Percentiles rank a stretch among this genome's conserved stretches.
Evolutionary conservation across 2,329 filamentous ascomycete genomes (phyloP).

Genomic region (Colletotrichum eremochloae): DNA sequence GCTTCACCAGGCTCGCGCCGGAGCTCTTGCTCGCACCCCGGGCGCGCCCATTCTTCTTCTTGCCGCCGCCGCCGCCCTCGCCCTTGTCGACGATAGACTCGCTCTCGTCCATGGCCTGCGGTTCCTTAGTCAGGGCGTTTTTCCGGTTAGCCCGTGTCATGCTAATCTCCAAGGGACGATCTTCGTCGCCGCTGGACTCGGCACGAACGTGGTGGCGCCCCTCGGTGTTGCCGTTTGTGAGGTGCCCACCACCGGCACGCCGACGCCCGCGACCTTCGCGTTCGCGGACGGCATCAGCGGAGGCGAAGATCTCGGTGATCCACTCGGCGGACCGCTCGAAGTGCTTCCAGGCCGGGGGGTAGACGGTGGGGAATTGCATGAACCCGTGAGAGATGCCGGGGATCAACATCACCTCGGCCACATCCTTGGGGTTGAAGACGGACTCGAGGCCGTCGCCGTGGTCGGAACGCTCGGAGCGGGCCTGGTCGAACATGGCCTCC

Average conservation of each 20-base stretch:
- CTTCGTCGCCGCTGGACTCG: slow-evolving; percentile 83
- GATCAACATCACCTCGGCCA: slow-evolving; percentile 85
- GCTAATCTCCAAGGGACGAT: slow-evolving; percentile 84
- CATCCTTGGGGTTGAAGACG: slow-evolving; percentile 78
- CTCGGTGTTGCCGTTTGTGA: slow-evolving; percentile 37
- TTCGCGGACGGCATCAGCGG: slow-evolving; percentile 57
- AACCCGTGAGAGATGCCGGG: slow-evolving; percentile 95
- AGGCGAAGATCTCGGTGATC: slow-evolving; percentile 82
- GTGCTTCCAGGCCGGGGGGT: slow-evolving; percentile 90
- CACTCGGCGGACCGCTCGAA: slow-evolving; percentile 83
- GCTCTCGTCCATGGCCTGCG: slow-evolving; percentile 42
- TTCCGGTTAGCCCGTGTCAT: slow-evolving; percentile 60
- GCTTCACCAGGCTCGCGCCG: slow-evolving; percentile 64
- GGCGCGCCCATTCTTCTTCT: slow-evolving; percentile 46
- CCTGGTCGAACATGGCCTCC: slow-evolving; percentile 60
- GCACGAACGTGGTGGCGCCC: slow-evolving; percentile 54
- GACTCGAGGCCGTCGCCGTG: slow-evolving; percentile 54
- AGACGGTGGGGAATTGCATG: slow-evolving; percentile 88
- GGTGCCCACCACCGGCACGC: slow-evolving; percentile 15
- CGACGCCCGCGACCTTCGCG: slow-evolving; percentile 30
- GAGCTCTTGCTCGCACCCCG: slow-evolving; percentile 56
- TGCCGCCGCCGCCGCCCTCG: slow-evolving; percentile 41
- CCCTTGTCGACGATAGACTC: slow-evolving; percentile 45
- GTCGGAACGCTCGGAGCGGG: slow-evolving; percentile 54
- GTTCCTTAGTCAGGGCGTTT: slow-evolving; percentile 43